Evolutionary conservation across 345 rosid genomes (phyloP), one percentile per base, ranked within the genome.

Genomic region (Limnanthes douglasii): DNA sequence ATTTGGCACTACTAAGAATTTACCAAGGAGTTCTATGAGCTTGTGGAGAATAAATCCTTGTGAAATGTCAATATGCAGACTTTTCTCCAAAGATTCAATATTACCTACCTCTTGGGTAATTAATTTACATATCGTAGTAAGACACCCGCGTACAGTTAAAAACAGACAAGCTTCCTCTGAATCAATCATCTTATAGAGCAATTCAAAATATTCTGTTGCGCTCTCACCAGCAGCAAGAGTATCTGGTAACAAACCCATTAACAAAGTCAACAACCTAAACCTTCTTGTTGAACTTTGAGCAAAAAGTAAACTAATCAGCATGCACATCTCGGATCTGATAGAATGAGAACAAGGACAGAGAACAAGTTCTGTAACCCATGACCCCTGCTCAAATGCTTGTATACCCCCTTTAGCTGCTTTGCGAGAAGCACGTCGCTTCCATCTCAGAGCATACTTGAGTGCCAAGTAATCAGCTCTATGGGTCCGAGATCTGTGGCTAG

Each of bases 321-420:
- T 70, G 82, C 94, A 80, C 96, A 90, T 90, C 75, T 84, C 98
- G 15, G 96, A 84, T 50, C 96, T 71, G 36, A 90, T 84, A 39
- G 96, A 80, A 53, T 80, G 96, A 31, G 98, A 90, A 51, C 98
- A 90, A 45, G 98, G 94, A 73, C 98, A 80, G 52, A 90, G 66
- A 56, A 78, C 67, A 59, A 90, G 96, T 61, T 85, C 96, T 33
- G 86, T 69, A 41, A 90, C 98, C 98, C 98, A 90, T 31, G 94
- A 80, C 1, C 98, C 98, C 27, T 84, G 68, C 74, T 84, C 98
- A 54, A 90, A 85, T 11, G 70, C 62, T 51, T 73, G 59, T 41
- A 84, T 48, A 41, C 60, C 94, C 36, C 85, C 63, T 59, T 69
- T 90, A 22, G 64, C 41, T 42, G 68, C 58, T 59, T 54, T 80